Evolutionary conservation across 2,329 filamentous ascomycete species (phyloP), one percentile per base, ranked within the genome.

Genomic region (Pseudonectria foliicola): DNA sequence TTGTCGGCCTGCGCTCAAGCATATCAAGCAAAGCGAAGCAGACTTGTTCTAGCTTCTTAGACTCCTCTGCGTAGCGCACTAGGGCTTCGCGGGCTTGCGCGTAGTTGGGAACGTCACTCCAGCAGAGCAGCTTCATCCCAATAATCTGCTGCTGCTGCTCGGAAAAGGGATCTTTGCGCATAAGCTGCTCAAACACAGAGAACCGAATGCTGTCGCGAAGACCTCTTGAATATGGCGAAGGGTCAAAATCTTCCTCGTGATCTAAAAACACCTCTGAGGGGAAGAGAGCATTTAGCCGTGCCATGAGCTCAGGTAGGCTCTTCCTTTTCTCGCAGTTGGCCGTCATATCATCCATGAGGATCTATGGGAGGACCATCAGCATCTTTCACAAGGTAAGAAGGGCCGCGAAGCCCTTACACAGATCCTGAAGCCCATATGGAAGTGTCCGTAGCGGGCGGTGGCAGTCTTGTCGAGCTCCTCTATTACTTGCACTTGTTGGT

Each of bases 121-220:
- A 61, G 13, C 46, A 43, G 12, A 49, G 45, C n/a, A 64, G 44
- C 27, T 54, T 59, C 38, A 50, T 54, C 26, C 47, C 44, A 12
- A 63, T 50, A 4, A 42, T 33, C 12, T 49, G 40, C 14, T 48
- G 44, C 5, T 50, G 37, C 12, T 48, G 33, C 3, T 39, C 34
- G 3, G 46, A 44, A 11, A 44, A 40, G 1, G 43, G 36, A 13
- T 55, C 34, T 5, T 41, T 36, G 4, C 49, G 44, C 52, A 60
- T 54, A 4, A 64, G 32, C 28, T 61, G 49, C 34, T 60, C 52
- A 26, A 55, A 62, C 2, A 63, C 42, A 7, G 49, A 50, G 27
- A 63, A 59, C 4, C 60, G 51, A 29, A 63, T 51, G 34, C 50
- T 62, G 13, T 57, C 56, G 3, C 56, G 54, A n/a, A 62, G 41